Conservation (phyloP, 1,284 basidiomycete species). For the Leccinum huronense region DNA sequence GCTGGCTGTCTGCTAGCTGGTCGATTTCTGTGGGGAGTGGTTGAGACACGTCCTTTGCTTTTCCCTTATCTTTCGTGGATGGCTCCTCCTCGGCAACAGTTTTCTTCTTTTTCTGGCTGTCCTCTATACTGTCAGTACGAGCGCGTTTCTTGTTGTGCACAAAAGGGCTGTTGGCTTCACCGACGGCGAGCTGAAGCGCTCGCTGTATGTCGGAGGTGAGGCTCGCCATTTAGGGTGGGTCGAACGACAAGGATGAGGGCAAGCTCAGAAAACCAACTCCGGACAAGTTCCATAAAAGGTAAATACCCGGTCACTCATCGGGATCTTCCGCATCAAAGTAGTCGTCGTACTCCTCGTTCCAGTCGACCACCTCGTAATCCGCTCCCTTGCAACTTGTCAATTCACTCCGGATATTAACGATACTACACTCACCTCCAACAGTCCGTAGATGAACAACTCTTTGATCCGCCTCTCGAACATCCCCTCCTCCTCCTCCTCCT, state of each 20-base stretch:
- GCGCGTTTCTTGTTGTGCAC: slow-evolving; percentile 31
- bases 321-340: slow-evolving; percentile 69
- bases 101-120: background rate
- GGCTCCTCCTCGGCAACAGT: background rate
- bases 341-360: slow-evolving; percentile 69
- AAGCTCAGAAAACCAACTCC: slow-evolving; percentile 31
- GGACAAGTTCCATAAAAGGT: slow-evolving; percentile 19
- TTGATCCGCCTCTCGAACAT: slow-evolving; percentile 58
- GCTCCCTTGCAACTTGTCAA: slow-evolving; percentile 45
- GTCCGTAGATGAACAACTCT: slow-evolving; percentile 73
- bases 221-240: slow-evolving; percentile 40
- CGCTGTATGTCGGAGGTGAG: slow-evolving; percentile 41
- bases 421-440: slow-evolving; percentile 58
- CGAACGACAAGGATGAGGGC: slow-evolving; percentile 39
- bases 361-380: slow-evolving; percentile 72
- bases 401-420: background rate
- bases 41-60: slow-evolving; percentile 36
- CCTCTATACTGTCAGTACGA: slow-evolving; percentile 12
- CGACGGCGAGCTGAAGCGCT: slow-evolving; percentile 41
- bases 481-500: slow-evolving; percentile 38
- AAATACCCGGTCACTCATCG: slow-evolving; percentile 41
- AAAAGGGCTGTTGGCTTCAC: slow-evolving; percentile 41
- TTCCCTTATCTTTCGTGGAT: slow-evolving; percentile 38
- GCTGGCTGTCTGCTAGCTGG: slow-evolving; percentile 35
- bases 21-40: slow-evolving; percentile 13